Base-by-base conservation (phyloP, 140 eudicot genomes). In the Senecio squalidus region DNA sequence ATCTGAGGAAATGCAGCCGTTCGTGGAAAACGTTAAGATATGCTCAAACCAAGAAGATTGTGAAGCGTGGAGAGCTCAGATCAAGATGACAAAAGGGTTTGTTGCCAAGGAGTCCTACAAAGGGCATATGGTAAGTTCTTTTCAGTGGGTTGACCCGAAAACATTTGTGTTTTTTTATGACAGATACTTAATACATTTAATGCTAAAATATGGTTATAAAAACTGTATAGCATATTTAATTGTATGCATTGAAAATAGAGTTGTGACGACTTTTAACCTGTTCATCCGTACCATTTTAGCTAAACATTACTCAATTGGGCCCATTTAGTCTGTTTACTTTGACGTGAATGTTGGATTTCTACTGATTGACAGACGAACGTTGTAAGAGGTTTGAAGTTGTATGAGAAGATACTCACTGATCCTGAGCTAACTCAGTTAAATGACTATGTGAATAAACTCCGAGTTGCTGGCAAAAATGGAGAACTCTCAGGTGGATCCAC, bases 401-500 rank as follows among this genome's bases (percentile, higher is more conserved):
- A 78, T 55, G 98, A 86, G 51, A 80, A 77, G 61, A 64, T 91
- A 39, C 86, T 91, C 56, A 79, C 85, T 44, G 80, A 70, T 4
- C 41, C 57, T 2, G 98, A 86, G 82, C 76, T 91, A 40, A 63
- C 86, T 69, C 83, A 77, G 77, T 58, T 91, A 67, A 79, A 64
- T 43, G 84, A 81, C 74, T 81, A 83, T 54, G 92, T 79, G 72
- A 76, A 71, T 68, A 81, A 86, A 55, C 98, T 91, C 62, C 91
- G 92, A 27, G 73, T 74, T 74, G 94, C 94, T 56, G 96, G 98
- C 70, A 86, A 75, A 67, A 91, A 81, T 50, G 96, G 98, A 36
- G 92, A 86, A 81, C 94, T 91, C 82, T 81, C 90, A 84, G 97
- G 97, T 90, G 84, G 80, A 79, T 68, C 82, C 86, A n/a, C n/a